Evolutionary conservation across 169 alveolate genomes (phyloP).

Genomic region (Miamiensis avidus): DNA sequence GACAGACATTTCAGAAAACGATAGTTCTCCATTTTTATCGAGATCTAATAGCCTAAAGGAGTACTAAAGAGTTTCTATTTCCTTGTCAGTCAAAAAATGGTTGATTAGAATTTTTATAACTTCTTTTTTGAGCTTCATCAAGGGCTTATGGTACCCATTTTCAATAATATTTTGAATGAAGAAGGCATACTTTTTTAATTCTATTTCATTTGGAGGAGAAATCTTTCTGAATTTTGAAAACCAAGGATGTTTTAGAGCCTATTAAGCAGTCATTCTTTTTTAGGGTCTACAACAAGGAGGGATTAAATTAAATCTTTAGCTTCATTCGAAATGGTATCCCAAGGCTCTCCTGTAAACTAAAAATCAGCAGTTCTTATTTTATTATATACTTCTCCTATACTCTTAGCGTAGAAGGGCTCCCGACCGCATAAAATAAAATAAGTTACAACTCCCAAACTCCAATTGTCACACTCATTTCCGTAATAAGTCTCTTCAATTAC

Average conservation of each 20-base stretch:
- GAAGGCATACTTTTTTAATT: background rate
- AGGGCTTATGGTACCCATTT: background rate
- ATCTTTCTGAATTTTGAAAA: slow-evolving; percentile 11
- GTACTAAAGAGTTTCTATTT: slow-evolving; percentile 26
- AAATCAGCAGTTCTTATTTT: slow-evolving; percentile 52
- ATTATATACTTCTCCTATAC: slow-evolving; percentile 54
- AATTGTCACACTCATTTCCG: slow-evolving; percentile 67
- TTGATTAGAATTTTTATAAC: slow-evolving; percentile 42
- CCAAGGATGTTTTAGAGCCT: slow-evolving; percentile 63
- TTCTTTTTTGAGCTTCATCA: slow-evolving; percentile 43
- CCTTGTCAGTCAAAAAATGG: slow-evolving; percentile 35
- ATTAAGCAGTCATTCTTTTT: slow-evolving; percentile 53
- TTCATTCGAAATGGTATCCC: slow-evolving; percentile 43
- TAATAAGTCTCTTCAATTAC: slow-evolving; percentile 58
- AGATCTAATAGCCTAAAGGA: slow-evolving; percentile 39
- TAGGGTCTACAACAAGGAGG: slow-evolving; percentile 51
- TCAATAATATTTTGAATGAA: background rate
- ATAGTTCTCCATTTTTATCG: slow-evolving; percentile 12
- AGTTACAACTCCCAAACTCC: slow-evolving; percentile 81
- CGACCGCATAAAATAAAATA: slow-evolving; percentile 73
- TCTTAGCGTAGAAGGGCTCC: slow-evolving; percentile 77
- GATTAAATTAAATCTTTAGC: slow-evolving; percentile 60
- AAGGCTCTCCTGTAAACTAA: slow-evolving; percentile 44
- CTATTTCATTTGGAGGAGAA: background rate
- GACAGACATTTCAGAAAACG: background rate